Percentiles rank a stretch among this genome's conserved stretches.
Conservation (phyloP, 176 grass and related monocot species). For the Themeda triandra region DNA sequence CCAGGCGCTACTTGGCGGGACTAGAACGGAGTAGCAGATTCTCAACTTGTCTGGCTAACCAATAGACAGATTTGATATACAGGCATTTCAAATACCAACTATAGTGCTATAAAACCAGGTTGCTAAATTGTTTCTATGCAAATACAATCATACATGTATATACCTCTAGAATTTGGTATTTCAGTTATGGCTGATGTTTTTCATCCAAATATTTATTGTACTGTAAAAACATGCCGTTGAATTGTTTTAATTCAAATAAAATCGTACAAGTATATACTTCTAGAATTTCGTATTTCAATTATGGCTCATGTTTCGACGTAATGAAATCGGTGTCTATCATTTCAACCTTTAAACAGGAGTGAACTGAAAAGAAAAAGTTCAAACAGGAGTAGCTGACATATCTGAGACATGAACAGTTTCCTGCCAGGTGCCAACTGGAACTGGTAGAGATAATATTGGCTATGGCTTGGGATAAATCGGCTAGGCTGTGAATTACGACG, state of each 20-base stretch:
- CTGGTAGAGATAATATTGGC: background rate
- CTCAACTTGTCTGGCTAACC: background rate
- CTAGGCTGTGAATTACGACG: background rate
- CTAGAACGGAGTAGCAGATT: background rate
- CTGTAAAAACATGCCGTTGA: background rate
- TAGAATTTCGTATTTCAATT: background rate
- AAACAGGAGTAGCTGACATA: background rate
- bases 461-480: background rate
- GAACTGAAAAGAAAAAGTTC: too few relatives aligned
- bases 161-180: background rate
- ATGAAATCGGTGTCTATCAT: background rate
- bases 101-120: background rate
- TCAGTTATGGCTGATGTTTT: background rate
- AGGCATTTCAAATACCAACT: background rate
- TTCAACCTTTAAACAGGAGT: background rate
- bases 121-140: background rate
- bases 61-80: background rate
- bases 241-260: background rate
- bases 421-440: background rate
- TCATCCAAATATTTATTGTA: background rate
- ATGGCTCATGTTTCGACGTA: background rate
- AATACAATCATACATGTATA: background rate
- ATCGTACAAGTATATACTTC: background rate
- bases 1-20: background rate
- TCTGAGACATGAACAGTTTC: background rate